These are phyloP conservation scores for Globisporangium uncinulatum DNA, from an alignment of 352 stramenopile genomes.

Conservation along the genomic window DNA sequence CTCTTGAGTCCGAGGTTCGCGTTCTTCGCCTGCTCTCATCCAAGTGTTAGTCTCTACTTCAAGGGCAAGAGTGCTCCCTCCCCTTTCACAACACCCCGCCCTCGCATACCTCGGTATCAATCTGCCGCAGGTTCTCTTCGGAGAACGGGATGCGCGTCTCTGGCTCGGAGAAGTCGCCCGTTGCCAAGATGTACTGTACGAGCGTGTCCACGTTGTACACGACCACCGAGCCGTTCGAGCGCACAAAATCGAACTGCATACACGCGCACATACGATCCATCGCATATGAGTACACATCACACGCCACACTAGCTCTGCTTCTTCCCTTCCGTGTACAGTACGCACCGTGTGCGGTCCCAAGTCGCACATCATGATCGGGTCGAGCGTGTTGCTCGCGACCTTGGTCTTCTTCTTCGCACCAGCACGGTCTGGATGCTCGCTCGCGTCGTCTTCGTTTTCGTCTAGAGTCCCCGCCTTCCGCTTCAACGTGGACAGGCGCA, in stretches of 20 bases:
- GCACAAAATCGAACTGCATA: constrained; percentile 74
- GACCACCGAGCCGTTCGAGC: constrained; percentile 77
- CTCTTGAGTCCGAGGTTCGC: constrained; percentile 61
- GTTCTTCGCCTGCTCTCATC: constrained; percentile 35
- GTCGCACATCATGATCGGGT: constrained; percentile 86
- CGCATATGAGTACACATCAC: not conserved
- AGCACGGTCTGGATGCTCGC: constrained; percentile 7
- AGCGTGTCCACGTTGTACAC: constrained; percentile 85
- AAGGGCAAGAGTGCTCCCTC: too few relatives aligned
- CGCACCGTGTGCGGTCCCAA: constrained; percentile 70
- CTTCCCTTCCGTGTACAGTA: constrained; percentile 2
- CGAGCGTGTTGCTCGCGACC: constrained; percentile 62
- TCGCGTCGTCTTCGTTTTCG: constrained; percentile 15
- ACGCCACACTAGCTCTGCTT: constrained; percentile 16
- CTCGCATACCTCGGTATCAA: constrained; percentile 53
- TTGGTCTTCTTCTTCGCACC: constrained; percentile 48
- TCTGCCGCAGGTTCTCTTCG: constrained; percentile 67
- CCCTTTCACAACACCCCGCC: too few relatives aligned
- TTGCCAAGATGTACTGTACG: constrained; percentile 85
- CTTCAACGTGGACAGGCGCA: constrained; percentile 55
- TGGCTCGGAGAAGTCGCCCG: constrained; percentile 86
- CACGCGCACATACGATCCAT: not conserved
- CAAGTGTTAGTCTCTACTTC: too few relatives aligned
- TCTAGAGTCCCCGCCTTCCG: constrained; percentile 28
- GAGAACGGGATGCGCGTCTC: constrained; percentile 85